phyloP scores from a whole-genome alignment of 495 filamentous ascomycete species.

The Lasiosphaeriaceae sp. region DNA sequence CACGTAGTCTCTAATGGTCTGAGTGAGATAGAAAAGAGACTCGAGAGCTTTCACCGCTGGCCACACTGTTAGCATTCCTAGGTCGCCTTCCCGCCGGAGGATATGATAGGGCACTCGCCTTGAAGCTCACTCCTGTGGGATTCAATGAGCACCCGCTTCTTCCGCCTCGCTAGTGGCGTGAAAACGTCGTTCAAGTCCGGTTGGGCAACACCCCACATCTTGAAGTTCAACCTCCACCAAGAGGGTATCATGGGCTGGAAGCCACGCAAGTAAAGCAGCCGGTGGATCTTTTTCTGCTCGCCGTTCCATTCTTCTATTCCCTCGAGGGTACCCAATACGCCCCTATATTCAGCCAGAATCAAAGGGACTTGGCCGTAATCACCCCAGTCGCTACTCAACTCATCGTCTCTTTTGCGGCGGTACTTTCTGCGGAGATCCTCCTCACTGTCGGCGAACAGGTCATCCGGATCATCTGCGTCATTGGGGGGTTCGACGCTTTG shows the following conservation, averaged over 20 bases:
- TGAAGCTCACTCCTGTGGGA: slow-evolving; percentile 19
- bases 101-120: slow-evolving; percentile 12
- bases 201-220: slow-evolving; percentile 29
- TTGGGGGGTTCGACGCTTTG: no score
- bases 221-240: slow-evolving; percentile 23
- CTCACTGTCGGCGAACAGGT: background rate
- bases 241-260: slow-evolving; percentile 31
- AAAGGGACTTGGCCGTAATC: slow-evolving; percentile 16
- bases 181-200: slow-evolving; percentile 23
- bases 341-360: slow-evolving; percentile 17
- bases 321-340: slow-evolving; percentile 10
- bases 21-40: slow-evolving; percentile 26
- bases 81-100: background rate
- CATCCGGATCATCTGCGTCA: background rate
- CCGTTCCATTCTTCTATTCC: slow-evolving; percentile 24
- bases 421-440: background rate
- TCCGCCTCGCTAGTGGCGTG: slow-evolving; percentile 14
- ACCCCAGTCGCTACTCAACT: slow-evolving; percentile 24
- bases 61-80: slow-evolving; percentile 4
- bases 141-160: slow-evolving; percentile 25
- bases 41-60: slow-evolving; percentile 29
- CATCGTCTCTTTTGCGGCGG: background rate
- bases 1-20: slow-evolving; percentile 26
- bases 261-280: slow-evolving; percentile 27
- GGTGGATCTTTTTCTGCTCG: slow-evolving; percentile 25